phyloP scores from a whole-genome alignment of 805 yeast species.

The Zygosaccharomyces bailii region DNA sequence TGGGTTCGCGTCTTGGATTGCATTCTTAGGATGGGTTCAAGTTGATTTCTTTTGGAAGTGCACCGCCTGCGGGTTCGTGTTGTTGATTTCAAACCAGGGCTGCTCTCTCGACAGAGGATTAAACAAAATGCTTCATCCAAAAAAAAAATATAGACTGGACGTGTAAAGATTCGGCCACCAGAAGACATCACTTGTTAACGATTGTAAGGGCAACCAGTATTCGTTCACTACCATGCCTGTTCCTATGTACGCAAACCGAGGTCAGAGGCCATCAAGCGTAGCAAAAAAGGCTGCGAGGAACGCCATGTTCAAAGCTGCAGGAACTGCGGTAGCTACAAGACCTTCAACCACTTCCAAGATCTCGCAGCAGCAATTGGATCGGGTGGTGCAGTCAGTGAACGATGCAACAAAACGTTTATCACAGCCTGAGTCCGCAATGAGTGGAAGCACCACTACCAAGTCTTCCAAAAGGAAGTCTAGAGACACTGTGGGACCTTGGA shows the following conservation, averaged over 20 bases:
- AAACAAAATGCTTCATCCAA: background rate
- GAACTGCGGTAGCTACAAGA: slow-evolving; percentile 7
- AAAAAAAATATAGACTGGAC: background rate
- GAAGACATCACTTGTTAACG: background rate
- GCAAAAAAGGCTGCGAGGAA: slow-evolving; percentile 32
- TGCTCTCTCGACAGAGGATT: background rate
- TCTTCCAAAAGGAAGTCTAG: slow-evolving; percentile 33
- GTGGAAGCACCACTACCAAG: slow-evolving; percentile 25
- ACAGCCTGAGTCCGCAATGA: slow-evolving; percentile 30
- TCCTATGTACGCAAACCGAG: slow-evolving; percentile 11
- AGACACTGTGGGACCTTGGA: slow-evolving; percentile 75
- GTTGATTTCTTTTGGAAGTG: background rate
- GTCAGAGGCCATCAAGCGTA: slow-evolving; percentile 14
- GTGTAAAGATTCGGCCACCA: background rate
- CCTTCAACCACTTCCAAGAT: slow-evolving; percentile 6
- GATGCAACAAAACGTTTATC: slow-evolving; percentile 37
- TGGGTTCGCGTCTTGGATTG: background rate
- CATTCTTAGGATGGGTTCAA: background rate
- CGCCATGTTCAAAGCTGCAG: slow-evolving; percentile 24
- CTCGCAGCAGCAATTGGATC: slow-evolving; percentile 25
- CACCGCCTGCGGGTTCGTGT: background rate
- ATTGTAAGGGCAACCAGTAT: slow-evolving; percentile 19
- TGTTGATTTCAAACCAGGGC: background rate
- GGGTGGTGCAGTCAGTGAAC: slow-evolving; percentile 35
- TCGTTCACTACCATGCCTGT: slow-evolving; percentile 19